Percentiles rank a stretch among this genome's conserved stretches.
phyloP scores from a whole-genome alignment of 108 stramenopile genomes.

The Pseudonitzschia multiseries region DNA sequence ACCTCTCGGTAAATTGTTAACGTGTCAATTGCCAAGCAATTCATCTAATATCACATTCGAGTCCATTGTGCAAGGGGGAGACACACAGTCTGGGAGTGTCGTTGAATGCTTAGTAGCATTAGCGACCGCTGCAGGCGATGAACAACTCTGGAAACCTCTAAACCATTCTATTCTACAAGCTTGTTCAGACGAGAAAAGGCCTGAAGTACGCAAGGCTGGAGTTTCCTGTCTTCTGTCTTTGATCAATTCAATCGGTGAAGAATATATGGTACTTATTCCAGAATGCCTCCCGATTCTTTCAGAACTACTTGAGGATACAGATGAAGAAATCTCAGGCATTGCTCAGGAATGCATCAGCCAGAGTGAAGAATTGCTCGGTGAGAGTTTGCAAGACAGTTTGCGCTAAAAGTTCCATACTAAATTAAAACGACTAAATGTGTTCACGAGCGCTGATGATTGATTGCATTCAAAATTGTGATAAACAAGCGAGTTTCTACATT shows the following conservation, averaged over 20 bases:
- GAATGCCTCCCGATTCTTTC: slow-evolving; percentile 88
- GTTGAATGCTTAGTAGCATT: slow-evolving; percentile 72
- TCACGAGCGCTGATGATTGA: too few relatives aligned
- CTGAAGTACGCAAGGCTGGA: slow-evolving; percentile 83
- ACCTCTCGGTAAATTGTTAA: slow-evolving; percentile 71
- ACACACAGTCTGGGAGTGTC: slow-evolving; percentile 55
- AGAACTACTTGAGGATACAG: slow-evolving; percentile 80
- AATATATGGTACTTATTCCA: slow-evolving; percentile 90
- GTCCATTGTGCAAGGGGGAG: slow-evolving; percentile 54
- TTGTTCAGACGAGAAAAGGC: slow-evolving; percentile 55
- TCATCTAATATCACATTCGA: slow-evolving; percentile 42
- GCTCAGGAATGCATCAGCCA: slow-evolving; percentile 78
- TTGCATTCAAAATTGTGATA: too few relatives aligned
- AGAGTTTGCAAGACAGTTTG: slow-evolving; percentile 79
- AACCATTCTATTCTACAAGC: slow-evolving; percentile 84
- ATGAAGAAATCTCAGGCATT: slow-evolving; percentile 77
- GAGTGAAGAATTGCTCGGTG: slow-evolving; percentile 85
- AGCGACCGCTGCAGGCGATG: slow-evolving; percentile 84
- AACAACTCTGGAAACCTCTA: slow-evolving; percentile 89
- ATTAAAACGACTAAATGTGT: too few relatives aligned
- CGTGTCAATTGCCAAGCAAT: slow-evolving; percentile 51
- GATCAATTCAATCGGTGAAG: slow-evolving; percentile 84
- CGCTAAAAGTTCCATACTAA: slow-evolving; percentile 33
- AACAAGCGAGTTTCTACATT: too few relatives aligned
- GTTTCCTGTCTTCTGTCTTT: slow-evolving; percentile 69